Evolutionary conservation across 768 basidiomycete genomes (phyloP), one percentile per base, ranked within the genome.

Genomic region (Trametes sanguinea): DNA sequence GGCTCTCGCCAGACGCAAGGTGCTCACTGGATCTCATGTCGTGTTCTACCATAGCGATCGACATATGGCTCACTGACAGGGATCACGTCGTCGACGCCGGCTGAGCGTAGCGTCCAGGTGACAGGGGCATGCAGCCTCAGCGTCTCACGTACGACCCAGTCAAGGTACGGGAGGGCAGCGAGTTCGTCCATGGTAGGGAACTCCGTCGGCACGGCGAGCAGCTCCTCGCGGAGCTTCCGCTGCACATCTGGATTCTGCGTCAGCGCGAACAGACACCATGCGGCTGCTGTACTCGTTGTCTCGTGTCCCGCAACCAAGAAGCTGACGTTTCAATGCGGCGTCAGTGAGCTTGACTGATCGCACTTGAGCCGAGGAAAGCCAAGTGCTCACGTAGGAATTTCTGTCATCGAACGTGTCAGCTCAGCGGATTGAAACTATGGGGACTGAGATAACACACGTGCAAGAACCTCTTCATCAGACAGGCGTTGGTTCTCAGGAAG

Each of bases 111-210:
- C 0, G 79, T 81, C 11, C 64, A 65, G 0, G 80, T 72, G 3
- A 87, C 80, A 0, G 85, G 85, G 0, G 85, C 59, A 64, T 87
- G 77, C 0, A 85, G 45, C 1, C 87, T 80, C 56, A 88, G 70
- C 0, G 79, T 82, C 71, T 89, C 87, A 5, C 81, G 79, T 3
- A 87, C 76, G 6, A 87, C 80, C 17, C 76, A 76, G 62, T 90
- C 90, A 14, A 92, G 82, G 67, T 88, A 90, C 0, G 86, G 81
- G 3, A 93, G 75, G 0, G 80, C 75, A 57, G 83, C 80, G 1
- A 92, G 78, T 32, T 85, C 80, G 44, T 90, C 89, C 85, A 90
- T 89, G 1, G 80, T 78, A 3, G 88, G 88, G 1, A 13, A 39
- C n/a, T 54, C 63, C 0, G 82, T 83, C 0, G 77, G 66, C 13